Evolutionary conservation across 148 eudicot species (phyloP).

Genomic region (Tetragonia tetragonoides): DNA sequence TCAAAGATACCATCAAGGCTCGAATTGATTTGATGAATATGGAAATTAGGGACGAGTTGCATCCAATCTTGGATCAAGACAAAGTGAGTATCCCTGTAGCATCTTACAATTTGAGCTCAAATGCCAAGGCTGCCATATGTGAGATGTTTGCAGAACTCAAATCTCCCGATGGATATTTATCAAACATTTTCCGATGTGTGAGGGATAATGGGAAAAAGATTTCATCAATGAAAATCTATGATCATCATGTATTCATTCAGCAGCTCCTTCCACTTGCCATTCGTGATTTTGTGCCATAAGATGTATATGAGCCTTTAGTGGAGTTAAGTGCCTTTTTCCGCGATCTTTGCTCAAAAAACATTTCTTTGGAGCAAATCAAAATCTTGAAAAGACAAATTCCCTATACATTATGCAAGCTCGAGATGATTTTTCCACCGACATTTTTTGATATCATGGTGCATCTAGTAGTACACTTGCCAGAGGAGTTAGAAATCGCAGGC

Average conservation of each 20-base stretch:
- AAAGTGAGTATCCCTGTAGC: background rate
- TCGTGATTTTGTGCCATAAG: background rate
- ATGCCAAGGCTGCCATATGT: background rate
- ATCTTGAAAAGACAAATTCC: conserved; percentile 11
- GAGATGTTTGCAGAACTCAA: background rate
- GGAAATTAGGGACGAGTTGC: too few relatives aligned
- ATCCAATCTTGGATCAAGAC: background rate
- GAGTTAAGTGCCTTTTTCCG: too few relatives aligned
- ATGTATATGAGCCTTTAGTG: background rate
- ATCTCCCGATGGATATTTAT: conserved; percentile 9
- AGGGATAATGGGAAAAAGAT: background rate
- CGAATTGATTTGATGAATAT: too few relatives aligned
- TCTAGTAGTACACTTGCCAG: conserved; percentile 1
- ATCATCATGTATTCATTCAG: background rate
- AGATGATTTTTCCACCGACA: too few relatives aligned
- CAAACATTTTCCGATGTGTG: conserved; percentile 16
- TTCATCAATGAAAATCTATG: background rate
- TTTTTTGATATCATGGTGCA: conserved; percentile 11
- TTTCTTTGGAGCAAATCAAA: conserved; percentile 5
- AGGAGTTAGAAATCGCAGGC: background rate
- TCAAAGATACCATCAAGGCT: too few relatives aligned
- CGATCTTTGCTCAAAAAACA: background rate
- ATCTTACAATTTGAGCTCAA: background rate
- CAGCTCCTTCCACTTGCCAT: too few relatives aligned
- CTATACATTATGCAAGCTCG: too few relatives aligned